phyloP scores from a whole-genome alignment of 2,329 filamentous ascomycete genomes.

The Capronia coronata region DNA sequence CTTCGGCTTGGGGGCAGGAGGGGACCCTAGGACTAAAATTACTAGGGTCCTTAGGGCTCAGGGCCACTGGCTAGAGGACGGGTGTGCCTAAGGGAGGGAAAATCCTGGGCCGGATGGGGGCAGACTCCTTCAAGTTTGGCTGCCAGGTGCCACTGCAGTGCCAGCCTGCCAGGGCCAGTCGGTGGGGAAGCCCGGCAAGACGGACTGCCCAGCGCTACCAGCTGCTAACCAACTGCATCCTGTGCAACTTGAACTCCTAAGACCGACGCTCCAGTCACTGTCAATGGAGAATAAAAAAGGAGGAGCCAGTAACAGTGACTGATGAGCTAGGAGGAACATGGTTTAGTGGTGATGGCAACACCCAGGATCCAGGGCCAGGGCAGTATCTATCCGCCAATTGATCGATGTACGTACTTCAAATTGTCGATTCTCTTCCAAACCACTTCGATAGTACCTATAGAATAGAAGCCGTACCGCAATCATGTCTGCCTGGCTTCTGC shows the following conservation, averaged over 20 bases:
- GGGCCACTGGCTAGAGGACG: neutral
- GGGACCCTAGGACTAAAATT: neutral
- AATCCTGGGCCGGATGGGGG: conserved; percentile 3
- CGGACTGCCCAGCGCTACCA: neutral
- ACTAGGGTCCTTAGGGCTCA: neutral
- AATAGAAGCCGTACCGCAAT: too few relatives aligned
- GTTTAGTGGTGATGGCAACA: neutral
- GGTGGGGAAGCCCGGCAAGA: neutral
- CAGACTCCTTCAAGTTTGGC: too few relatives aligned
- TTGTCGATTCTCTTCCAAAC: neutral
- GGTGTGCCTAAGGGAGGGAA: conserved; percentile 2
- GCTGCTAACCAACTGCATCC: neutral
- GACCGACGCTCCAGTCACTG: neutral
- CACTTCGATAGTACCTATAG: too few relatives aligned
- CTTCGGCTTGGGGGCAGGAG: conserved; percentile 5
- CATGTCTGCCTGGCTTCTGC: too few relatives aligned
- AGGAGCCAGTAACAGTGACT: neutral
- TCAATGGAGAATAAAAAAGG: conserved; percentile 1
- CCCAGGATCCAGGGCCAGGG: neutral
- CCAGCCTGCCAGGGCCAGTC: neutral
- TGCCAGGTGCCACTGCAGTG: neutral
- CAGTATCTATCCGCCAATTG: neutral
- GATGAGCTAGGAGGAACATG: neutral
- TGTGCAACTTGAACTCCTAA: neutral
- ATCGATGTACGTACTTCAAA: too few relatives aligned